These are phyloP conservation scores for Flaveria robusta DNA, from an alignment of 129 eudicot genomes.

Conservation along the genomic window DNA sequence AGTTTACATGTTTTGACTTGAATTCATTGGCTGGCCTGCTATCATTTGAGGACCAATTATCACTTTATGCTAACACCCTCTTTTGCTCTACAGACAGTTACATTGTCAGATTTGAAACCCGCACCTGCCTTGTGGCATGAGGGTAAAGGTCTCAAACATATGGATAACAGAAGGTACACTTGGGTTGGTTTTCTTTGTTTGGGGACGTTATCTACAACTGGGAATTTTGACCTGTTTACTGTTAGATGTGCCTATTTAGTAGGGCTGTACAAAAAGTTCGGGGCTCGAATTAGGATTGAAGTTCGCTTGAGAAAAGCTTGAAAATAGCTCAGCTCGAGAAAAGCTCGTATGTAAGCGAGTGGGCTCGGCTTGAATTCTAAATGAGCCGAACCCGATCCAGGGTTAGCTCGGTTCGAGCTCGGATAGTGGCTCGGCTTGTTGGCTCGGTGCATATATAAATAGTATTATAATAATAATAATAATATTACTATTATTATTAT, in stretches of 20 bases:
- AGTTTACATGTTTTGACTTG: neutral
- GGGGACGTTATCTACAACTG: neutral
- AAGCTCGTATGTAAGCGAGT: no score
- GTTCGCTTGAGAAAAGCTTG: no score
- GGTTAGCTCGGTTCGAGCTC: no score
- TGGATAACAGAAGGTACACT: slow-evolving; percentile 58
- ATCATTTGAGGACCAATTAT: neutral
- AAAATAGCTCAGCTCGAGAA: no score
- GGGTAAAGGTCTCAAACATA: slow-evolving; percentile 51
- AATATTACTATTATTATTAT: no score
- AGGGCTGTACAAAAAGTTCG: no score
- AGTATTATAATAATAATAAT: no score
- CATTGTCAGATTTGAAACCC: slow-evolving; percentile 55
- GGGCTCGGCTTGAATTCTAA: no score
- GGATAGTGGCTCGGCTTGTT: no score
- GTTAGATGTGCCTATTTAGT: neutral
- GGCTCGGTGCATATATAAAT: no score
- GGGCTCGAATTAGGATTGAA: no score
- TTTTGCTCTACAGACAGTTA: slow-evolving; percentile 49
- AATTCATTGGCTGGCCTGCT: neutral
- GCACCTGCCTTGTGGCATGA: slow-evolving; percentile 84
- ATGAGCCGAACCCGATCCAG: no score
- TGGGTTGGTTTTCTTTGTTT: neutral
- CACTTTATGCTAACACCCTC: neutral
- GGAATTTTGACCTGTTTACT: neutral